Percentiles rank a stretch among this genome's conserved stretches.
Evolutionary conservation across 768 basidiomycete genomes (phyloP).

Genomic region (Boletales sp.): DNA sequence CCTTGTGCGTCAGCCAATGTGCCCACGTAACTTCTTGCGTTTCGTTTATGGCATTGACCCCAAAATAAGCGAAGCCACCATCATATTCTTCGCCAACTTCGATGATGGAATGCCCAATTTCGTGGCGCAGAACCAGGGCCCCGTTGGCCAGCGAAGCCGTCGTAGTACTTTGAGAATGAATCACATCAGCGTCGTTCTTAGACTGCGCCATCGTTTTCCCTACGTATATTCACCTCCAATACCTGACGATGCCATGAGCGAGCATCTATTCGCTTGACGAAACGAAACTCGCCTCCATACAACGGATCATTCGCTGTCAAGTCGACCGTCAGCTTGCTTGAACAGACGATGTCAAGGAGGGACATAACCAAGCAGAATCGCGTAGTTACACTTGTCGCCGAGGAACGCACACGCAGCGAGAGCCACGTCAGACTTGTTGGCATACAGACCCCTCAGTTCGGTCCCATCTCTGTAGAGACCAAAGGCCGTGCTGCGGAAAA

Average conservation of each 20-base stretch:
- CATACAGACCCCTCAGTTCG: constrained; percentile 71
- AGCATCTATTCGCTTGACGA: neutral
- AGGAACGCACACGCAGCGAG: constrained; percentile 64
- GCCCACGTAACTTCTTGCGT: constrained; percentile 53
- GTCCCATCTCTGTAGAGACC: constrained; percentile 78
- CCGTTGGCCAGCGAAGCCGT: constrained; percentile 75
- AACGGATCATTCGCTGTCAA: constrained; percentile 69
- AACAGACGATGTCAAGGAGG: constrained; percentile 1
- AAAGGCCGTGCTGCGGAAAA: constrained; percentile 55
- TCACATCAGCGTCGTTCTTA: neutral
- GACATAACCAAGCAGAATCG: constrained; percentile 62
- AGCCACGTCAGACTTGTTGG: constrained; percentile 62
- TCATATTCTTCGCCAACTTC: constrained; percentile 83
- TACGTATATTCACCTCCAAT: constrained; percentile 78
- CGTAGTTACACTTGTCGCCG: constrained; percentile 66
- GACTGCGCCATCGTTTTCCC: constrained; percentile 23
- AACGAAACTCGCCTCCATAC: constrained; percentile 58
- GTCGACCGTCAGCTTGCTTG: constrained; percentile 5
- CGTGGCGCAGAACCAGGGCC: constrained; percentile 71
- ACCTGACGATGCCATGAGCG: constrained; percentile 36
- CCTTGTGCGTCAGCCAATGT: constrained; percentile 58
- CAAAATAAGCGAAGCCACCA: constrained; percentile 71
- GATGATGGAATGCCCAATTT: constrained; percentile 78
- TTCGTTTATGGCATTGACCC: constrained; percentile 57
- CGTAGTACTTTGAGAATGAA: constrained; percentile 48